Base-by-base conservation (phyloP, 1,284 basidiomycete species). In the Ceratobasidium papillatum region DNA sequence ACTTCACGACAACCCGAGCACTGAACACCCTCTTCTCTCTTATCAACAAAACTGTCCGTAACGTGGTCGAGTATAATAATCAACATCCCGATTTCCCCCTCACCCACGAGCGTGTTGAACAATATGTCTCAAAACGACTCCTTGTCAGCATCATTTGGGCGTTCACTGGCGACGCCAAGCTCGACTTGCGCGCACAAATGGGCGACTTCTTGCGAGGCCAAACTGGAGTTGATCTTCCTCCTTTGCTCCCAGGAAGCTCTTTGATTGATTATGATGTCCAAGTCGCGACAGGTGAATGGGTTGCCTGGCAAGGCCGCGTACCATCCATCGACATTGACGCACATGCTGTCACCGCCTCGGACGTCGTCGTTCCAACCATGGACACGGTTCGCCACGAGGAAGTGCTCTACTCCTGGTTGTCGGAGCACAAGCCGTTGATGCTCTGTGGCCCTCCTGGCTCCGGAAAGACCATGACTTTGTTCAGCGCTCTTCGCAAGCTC, bases 391-490 rank as follows among this genome's bases (percentile, higher is more conserved):
- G 98, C 43, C 98, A 99, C 81, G 98, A 99, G 81, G 96, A 99
- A 81, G 95, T 99, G 34, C 85, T 99, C 0, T 99, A 99, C 82
- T 98, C 96, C 0, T 99, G 97, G 96, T 86, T 99, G 1, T 96
- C 96, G 0, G 98, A 99, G 82, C 97, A 99, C 85, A 99, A 99
- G 82, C 98, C 98, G 4, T 87, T 99, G 74, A 94, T 99, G 90
- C 88, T 99, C 27, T 99, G 98, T 81, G 98, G 98, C 61, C 98
- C 98, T 79, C 98, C 98, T 7, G 98, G 98, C 80, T 99, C 97
- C 30, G 98, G 98, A 49, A 99, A 99, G 86, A 99, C 98, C 3
- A 99, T 99, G 98, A 99, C 98, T 0, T 86, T 99, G n/a, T 99
- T 99, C 85, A 98, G 95, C 78, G 98, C 98, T 3, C 88, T 99